A percentile compares a stretch with the other conserved stretches of the same genome.
These are phyloP conservation scores for Fusarium haematococcum DNA, from an alignment of 2,329 filamentous ascomycete genomes.

Conservation along the genomic window DNA sequence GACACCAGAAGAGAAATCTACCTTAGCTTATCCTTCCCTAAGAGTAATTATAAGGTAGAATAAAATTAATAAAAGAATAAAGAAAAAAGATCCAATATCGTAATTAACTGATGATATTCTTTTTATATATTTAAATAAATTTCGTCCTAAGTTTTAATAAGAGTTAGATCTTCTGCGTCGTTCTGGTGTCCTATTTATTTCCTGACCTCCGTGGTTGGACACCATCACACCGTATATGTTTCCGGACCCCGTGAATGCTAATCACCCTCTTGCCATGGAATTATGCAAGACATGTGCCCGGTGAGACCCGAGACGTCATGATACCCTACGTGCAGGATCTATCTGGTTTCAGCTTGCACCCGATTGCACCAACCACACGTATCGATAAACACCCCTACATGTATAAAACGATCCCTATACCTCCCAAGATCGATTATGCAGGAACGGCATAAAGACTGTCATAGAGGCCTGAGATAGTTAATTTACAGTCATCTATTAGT, in stretches of 20 bases:
- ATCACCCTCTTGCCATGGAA: background rate
- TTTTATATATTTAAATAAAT: too few species aligned
- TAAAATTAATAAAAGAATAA: too few species aligned
- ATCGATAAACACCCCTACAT: background rate
- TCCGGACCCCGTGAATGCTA: background rate
- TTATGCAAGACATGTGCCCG: background rate
- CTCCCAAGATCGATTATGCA: background rate
- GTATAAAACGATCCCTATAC: background rate
- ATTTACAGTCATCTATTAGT: too few species aligned
- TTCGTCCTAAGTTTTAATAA: too few species aligned
- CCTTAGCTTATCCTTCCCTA: too few species aligned
- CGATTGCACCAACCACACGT: background rate
- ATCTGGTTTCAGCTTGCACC: background rate
- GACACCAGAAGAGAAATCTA: too few species aligned
- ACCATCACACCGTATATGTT: background rate
- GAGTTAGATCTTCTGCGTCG: too few species aligned
- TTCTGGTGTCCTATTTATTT: too few species aligned
- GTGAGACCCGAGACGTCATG: background rate
- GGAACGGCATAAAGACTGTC: background rate
- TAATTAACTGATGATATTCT: too few species aligned
- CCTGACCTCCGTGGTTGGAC: background rate
- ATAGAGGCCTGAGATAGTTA: too few species aligned
- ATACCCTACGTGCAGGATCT: background rate
- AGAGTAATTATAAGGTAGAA: too few species aligned
- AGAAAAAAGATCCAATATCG: too few species aligned